A percentile compares a stretch with the other conserved stretches of the same genome.
These are phyloP conservation scores for Cryptosporidium felis DNA, from an alignment of 169 alveolate genomes.

Conservation along the genomic window DNA sequence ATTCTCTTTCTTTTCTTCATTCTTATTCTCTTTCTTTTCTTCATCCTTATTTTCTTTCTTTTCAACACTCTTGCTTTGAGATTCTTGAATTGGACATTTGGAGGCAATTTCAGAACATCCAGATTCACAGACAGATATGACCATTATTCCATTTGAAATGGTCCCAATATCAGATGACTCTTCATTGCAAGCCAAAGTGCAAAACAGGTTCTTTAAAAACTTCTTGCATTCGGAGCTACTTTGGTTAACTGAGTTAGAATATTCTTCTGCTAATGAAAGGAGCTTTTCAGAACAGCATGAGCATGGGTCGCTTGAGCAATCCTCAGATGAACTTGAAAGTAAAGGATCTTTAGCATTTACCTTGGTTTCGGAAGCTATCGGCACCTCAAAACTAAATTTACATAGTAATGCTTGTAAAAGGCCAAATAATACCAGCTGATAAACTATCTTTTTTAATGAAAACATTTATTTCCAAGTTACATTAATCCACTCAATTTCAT, in stretches of 20 bases:
- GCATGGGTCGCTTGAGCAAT: slow-evolving; percentile 64
- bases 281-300: slow-evolving; percentile 58
- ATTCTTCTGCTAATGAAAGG: slow-evolving; percentile 28
- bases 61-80: not conserved
- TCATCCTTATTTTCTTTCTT: not conserved
- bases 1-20: not conserved
- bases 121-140: slow-evolving; percentile 39
- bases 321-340: slow-evolving; percentile 22
- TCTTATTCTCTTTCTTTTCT: not conserved
- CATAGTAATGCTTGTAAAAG: not conserved
- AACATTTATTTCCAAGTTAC: slow-evolving; percentile 34
- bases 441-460: slow-evolving; percentile 5
- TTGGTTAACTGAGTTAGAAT: not conserved
- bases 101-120: slow-evolving; percentile 37
- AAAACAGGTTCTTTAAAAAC: slow-evolving; percentile 49
- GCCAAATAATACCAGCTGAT: not conserved
- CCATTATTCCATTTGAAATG: slow-evolving; percentile 31
- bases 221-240: not conserved
- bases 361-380: slow-evolving; percentile 54
- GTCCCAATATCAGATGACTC: slow-evolving; percentile 63
- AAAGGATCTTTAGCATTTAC: not conserved
- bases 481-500: not conserved
- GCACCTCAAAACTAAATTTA: not conserved
- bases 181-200: slow-evolving; percentile 67
- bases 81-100: slow-evolving; percentile 14